phyloP scores from a whole-genome alignment of 306 rosid species.

The Prunus mira region DNA sequence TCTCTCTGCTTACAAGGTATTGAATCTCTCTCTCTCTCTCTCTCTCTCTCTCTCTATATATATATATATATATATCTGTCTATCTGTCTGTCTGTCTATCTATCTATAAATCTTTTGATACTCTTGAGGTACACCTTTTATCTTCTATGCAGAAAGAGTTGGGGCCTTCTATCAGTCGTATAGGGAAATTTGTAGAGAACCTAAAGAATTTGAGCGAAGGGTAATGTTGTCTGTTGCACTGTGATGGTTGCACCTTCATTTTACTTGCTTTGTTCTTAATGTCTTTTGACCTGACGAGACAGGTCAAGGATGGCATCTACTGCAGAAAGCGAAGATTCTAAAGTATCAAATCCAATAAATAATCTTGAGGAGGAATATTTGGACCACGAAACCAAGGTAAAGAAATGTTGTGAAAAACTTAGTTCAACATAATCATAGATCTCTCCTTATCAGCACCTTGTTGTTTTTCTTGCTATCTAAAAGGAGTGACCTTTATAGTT shows the following conservation, averaged over 20 bases:
- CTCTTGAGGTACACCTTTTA: conserved; percentile 18
- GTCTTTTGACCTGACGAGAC: conserved; percentile 32
- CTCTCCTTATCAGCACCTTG: not conserved
- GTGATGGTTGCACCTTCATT: conserved; percentile 10
- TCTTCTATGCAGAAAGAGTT: conserved; percentile 72
- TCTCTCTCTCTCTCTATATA: not conserved
- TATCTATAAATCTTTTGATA: not conserved
- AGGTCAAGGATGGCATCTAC: conserved; percentile 48
- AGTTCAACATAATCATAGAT: not conserved
- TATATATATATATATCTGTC: not conserved
- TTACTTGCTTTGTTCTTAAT: conserved; percentile 17
- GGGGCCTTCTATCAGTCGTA: conserved; percentile 68
- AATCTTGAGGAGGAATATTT: conserved; percentile 94
- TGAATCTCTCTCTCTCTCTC: conserved; percentile 7
- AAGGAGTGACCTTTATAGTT: not conserved
- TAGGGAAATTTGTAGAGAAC: conserved; percentile 71
- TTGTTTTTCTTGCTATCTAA: not conserved
- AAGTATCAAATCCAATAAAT: conserved; percentile 60
- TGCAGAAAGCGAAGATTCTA: conserved; percentile 54
- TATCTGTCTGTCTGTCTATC: not conserved
- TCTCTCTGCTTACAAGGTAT: conserved; percentile 83
- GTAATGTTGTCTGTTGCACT: conserved; percentile 42
- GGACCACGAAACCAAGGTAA: conserved; percentile 82
- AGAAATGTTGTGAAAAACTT: conserved; percentile 9
- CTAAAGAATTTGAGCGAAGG: conserved; percentile 64